Base-by-base conservation (phyloP, 1,139 yeast species). In the Wickerhamomyces sp. region DNA sequence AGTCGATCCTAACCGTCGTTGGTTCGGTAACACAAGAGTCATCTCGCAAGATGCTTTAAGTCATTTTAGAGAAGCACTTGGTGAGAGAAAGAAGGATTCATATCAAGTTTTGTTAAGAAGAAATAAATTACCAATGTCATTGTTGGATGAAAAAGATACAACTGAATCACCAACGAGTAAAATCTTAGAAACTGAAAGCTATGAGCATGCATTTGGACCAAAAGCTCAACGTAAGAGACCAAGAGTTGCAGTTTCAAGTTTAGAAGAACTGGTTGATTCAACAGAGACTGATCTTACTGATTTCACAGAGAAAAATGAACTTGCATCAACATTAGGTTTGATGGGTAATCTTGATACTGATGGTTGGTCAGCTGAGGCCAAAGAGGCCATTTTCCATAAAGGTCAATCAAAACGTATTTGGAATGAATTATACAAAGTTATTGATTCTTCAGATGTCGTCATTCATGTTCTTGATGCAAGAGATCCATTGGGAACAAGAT, bases 321-420 rank as follows among this genome's bases (percentile, higher is more conserved):
- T 85, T 53, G 73, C 78, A 39, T 67, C 88, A 14, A 80, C 89
- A n/a, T 59, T 83, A 47, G 87, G 95, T 24, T 64, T 83, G 41
- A 82, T 83, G 91, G 87, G 86, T 45, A 68, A 75, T 51, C 77
- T 77, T 37, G 57, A 59, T 32, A 78, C 78, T 45, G 93, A 88
- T 51, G 94, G 84, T 39, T 85, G 81, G 71, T 73, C 93, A 6
- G 82, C 81, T 49, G 93, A 85, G 51, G 95, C 96, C 23, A 87
- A 87, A 58, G 98, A 91, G 61, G 91, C 93, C 41, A 88, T 91
- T 62, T 91, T 91, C 70, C 81, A 82, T 57, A 91, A 91, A 60
- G 98, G 98, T 52, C 97, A 91, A 65, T 88, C 96, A 36, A 91
- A 91, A 64, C 84, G 98, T 68, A 91, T 91, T 52, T 91, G 98